Percentiles rank a stretch among this genome's conserved stretches.
phyloP scores from a whole-genome alignment of 768 basidiomycete genomes.

The Mrakia frigida region DNA sequence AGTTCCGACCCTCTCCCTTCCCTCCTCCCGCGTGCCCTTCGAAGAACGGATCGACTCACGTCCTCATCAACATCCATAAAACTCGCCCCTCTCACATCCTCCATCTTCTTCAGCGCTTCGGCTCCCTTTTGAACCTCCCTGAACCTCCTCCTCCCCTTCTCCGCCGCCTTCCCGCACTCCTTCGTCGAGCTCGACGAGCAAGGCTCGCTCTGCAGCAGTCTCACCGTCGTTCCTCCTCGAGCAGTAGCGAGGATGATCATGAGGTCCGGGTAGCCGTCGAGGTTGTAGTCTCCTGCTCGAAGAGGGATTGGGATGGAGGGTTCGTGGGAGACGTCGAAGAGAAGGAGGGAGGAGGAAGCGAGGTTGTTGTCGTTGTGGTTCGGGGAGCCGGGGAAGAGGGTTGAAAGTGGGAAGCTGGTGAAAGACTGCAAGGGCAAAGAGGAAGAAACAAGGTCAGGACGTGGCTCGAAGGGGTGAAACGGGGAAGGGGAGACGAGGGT shows the following conservation, averaged over 20 bases:
- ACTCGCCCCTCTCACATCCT: constrained; percentile 69
- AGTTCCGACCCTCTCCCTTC: neutral
- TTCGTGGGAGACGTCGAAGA: constrained; percentile 60
- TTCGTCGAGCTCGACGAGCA: constrained; percentile 34
- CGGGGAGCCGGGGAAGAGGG: constrained; percentile 52
- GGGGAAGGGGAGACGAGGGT: neutral
- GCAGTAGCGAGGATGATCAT: constrained; percentile 51
- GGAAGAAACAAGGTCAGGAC: neutral
- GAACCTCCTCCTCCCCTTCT: constrained; percentile 60
- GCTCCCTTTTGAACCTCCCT: constrained; percentile 51
- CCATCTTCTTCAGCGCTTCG: constrained; percentile 59
- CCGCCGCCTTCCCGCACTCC: constrained; percentile 19
- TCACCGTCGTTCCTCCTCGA: constrained; percentile 32
- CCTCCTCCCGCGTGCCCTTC: neutral
- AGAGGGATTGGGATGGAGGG: constrained; percentile 71
- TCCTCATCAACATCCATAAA: constrained; percentile 96
- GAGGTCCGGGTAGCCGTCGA: constrained; percentile 92
- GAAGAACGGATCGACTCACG: constrained; percentile 54
- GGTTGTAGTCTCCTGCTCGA: constrained; percentile 79
- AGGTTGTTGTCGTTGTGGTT: constrained; percentile 2
- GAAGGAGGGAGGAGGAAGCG: constrained; percentile 48
- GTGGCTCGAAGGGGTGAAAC: neutral
- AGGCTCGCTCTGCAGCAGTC: constrained; percentile 41
- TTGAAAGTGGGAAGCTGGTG: constrained; percentile 59
- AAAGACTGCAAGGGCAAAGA: constrained; percentile 54